A percentile compares a stretch with the other conserved stretches of the same genome.
Conservation (phyloP, 139 green algal species). For the Picochlorum sp. region DNA sequence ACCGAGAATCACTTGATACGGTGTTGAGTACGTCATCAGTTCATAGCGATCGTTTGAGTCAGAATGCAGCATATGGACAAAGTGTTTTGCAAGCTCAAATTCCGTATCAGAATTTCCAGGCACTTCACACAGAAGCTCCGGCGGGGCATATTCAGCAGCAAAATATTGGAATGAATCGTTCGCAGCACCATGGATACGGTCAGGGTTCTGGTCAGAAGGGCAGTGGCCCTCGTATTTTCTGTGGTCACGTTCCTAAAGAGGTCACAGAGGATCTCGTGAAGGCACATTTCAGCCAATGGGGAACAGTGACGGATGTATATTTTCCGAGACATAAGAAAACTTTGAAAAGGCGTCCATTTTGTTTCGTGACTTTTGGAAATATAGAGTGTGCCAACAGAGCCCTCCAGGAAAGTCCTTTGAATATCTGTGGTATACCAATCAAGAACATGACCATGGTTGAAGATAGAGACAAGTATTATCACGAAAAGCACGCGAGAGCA, state of each 20-base stretch:
- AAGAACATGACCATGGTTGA: slow-evolving; percentile 38
- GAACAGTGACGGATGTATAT: slow-evolving; percentile 35
- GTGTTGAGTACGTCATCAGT: no score
- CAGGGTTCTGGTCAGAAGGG: slow-evolving; percentile 13
- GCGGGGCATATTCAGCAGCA: no score
- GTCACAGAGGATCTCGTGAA: slow-evolving; percentile 35
- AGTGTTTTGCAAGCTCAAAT: no score
- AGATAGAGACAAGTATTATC: slow-evolving; percentile 32
- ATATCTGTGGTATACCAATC: slow-evolving; percentile 30
- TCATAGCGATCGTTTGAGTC: no score
- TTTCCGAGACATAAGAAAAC: slow-evolving; percentile 37
- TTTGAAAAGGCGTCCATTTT: slow-evolving; percentile 32
- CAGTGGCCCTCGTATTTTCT: slow-evolving; percentile 30
- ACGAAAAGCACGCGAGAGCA: slow-evolving; percentile 26
- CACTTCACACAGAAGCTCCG: no score
- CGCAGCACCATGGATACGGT: no score
- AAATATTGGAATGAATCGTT: no score
- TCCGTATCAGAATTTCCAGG: no score
- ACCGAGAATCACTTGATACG: no score
- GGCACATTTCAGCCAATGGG: slow-evolving; percentile 29
- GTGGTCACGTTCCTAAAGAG: slow-evolving; percentile 36
- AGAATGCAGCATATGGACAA: no score
- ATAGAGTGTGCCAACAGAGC: slow-evolving; percentile 17
- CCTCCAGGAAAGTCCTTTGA: slow-evolving; percentile 15
- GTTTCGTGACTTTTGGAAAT: slow-evolving; percentile 34